These are phyloP conservation scores for Microbotryomycetes sp. DNA, from an alignment of 1,284 basidiomycete genomes.

Conservation along the genomic window DNA sequence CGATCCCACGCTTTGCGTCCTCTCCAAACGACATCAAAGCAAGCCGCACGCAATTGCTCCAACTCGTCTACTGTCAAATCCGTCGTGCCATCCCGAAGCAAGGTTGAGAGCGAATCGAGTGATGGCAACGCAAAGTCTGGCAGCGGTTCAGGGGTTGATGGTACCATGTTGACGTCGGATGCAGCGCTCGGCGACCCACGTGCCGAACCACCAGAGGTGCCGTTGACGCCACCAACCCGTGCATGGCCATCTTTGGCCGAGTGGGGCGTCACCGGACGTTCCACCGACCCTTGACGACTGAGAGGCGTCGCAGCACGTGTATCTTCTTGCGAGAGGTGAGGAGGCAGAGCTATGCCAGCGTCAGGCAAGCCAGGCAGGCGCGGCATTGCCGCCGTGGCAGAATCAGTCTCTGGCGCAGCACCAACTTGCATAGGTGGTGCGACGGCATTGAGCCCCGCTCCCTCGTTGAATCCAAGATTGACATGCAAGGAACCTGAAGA, in stretches of 20 bases:
- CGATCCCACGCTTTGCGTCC: constrained; percentile 78
- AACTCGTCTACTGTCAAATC: constrained; percentile 75
- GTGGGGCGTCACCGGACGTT: no score
- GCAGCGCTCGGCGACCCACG: constrained; percentile 6
- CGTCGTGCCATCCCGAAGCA: constrained; percentile 53
- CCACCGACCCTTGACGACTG: no score
- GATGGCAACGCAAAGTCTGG: constrained; percentile 55
- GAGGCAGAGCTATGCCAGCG: not conserved
- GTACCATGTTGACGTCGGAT: not conserved
- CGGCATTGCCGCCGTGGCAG: not conserved
- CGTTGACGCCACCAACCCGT: no score
- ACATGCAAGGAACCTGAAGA: not conserved
- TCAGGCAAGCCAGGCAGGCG: not conserved
- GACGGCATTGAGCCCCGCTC: not conserved
- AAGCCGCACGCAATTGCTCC: constrained; percentile 82
- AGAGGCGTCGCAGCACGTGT: no score
- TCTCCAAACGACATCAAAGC: constrained; percentile 72
- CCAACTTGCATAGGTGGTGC: constrained; percentile 25
- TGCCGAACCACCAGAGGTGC: constrained; percentile 3
- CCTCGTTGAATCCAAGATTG: not conserved
- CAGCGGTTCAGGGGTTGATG: constrained; percentile 31
- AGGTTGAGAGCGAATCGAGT: constrained; percentile 49
- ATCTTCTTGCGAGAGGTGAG: not conserved
- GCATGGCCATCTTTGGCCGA: no score
- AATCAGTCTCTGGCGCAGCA: not conserved